Base-by-base conservation (phyloP, 495 filamentous ascomycete species). In the Astrothelium macrocarpum region DNA sequence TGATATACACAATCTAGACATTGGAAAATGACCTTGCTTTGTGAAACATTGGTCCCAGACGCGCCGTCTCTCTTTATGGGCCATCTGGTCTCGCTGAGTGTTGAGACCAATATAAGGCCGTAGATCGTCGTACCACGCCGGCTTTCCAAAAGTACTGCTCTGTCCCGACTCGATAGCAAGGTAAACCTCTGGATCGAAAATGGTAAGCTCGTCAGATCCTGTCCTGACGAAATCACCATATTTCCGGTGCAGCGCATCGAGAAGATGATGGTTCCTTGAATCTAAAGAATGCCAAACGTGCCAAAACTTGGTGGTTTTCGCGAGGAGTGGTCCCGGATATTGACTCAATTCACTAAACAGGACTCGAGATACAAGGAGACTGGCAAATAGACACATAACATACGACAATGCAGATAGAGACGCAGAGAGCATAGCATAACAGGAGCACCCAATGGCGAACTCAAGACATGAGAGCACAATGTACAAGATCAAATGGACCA, bases 281-380 rank as follows among this genome's bases (percentile, higher is more conserved):
- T 18, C 29, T 43, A 4, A 20, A 11, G 11, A 9, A 7, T 28
- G 7, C 29, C 29, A 34, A 26, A 43, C 59, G 43, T 61, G 28
- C 29, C 36, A 28, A 25, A 42, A 43, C 67, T 78, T 78, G 9
- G 72, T 72, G 64, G 82, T 64, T 67, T 66, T 64, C 31, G 78
- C 75, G 1, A 66, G 25, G 26, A 69, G 56, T 1, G 78, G 77
- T 0, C 79, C 80, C 1, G 75, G 75, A 62, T 80, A 81, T 7
- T 61, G 60, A 10, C 72, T 65, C 4, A 82, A 65, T 1, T 67
- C 71, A 70, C 81, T 77, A 60, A 80, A 77, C 60, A 72, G 77
- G 9, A 65, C 28, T 12, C 78, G 74, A 60, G 81, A 81, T 20
- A 76, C 34, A 20, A 69, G 45, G 16, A 82, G 78, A 67, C 79